Conservation (phyloP, 192 early-diverging fungal genomes). For the Entomortierella beljakovae region DNA sequence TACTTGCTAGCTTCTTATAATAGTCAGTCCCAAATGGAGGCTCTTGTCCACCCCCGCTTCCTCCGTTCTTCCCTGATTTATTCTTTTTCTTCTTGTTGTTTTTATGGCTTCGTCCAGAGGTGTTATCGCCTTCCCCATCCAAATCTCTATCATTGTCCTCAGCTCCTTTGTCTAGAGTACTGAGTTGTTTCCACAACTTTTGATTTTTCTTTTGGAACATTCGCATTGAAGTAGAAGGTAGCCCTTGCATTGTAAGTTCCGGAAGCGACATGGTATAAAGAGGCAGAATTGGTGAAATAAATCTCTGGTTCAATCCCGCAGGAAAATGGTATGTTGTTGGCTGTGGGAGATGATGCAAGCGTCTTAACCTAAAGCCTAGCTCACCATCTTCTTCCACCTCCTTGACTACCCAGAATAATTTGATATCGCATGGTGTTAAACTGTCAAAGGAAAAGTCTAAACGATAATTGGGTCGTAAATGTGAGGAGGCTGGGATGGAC, state of each 20-base stretch:
- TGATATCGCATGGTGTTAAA: constrained; percentile 45
- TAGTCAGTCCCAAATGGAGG: neutral
- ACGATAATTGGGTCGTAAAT: constrained; percentile 41
- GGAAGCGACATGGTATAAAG: constrained; percentile 55
- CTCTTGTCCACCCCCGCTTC: neutral
- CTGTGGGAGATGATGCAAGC: constrained; percentile 43
- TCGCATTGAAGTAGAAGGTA: constrained; percentile 46
- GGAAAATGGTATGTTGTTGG: constrained; percentile 52
- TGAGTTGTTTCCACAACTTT: constrained; percentile 25
- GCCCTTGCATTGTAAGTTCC: constrained; percentile 48
- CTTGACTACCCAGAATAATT: constrained; percentile 49
- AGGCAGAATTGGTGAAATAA: constrained; percentile 48
- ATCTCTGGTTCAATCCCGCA: constrained; percentile 50
- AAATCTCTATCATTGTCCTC: neutral
- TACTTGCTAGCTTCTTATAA: neutral
- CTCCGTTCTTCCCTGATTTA: neutral
- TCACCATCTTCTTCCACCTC: constrained; percentile 48
- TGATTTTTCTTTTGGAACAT: constrained; percentile 44
- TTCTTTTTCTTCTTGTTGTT: constrained; percentile 20
- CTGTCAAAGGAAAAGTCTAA: constrained; percentile 49
- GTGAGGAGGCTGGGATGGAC: constrained; percentile 28
- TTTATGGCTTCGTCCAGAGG: neutral
- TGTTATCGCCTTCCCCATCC: constrained; percentile 2
- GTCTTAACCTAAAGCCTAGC: constrained; percentile 32
- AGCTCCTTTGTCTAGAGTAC: neutral